Evolutionary conservation across 805 yeast species (phyloP), one percentile per base, ranked within the genome.

Genomic region (Schwanniomyces yamadae): DNA sequence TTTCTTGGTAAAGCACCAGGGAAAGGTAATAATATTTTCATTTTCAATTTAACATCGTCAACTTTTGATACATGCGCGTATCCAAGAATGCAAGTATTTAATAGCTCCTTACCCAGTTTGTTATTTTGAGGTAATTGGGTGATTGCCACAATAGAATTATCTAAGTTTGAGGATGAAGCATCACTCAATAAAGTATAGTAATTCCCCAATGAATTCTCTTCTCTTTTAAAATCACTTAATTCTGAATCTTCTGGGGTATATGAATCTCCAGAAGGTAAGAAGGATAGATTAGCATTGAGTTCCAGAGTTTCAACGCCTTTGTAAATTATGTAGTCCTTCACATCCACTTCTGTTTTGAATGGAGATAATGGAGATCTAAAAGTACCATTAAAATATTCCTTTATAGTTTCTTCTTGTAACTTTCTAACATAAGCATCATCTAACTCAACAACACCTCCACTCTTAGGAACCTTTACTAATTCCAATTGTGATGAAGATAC

Each of bases 371-470:
- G 77, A 4, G 78, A 73, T 29, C 71, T 71, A 13, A 71, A 61
- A 5, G 75, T 75, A 2, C 99, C 99, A 54, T 93, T 88, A 51
- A 93, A 93, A 58, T 93, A 93, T 52, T 90, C 95, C 53, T 80
- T 79, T 36, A 91, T 88, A 4, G 82, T 68, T 27, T 77, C 72
- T 49, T 89, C 87, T 57, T 91, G 98, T 15, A 74, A 36, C 23
- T 81, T 77, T 51, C 98, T 71, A 23, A 71, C 66, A 54, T 69
- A 88, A 9, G 76, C 66, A 36, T 82, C 91, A 40, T 84, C 91
- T 19, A 76, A 71, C 20, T 84, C 86, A 6, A 84, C 84, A 21
- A 82, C 80, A 1, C 96, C 96, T 30, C 84, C 83, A 28, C 88
- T 76, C 42, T 75, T 77, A 13, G 84, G 78, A 3, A 90, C 66